These are phyloP conservation scores for Debaryomyces fabryi DNA, from an alignment of 1,139 yeast genomes.

Conservation along the genomic window DNA sequence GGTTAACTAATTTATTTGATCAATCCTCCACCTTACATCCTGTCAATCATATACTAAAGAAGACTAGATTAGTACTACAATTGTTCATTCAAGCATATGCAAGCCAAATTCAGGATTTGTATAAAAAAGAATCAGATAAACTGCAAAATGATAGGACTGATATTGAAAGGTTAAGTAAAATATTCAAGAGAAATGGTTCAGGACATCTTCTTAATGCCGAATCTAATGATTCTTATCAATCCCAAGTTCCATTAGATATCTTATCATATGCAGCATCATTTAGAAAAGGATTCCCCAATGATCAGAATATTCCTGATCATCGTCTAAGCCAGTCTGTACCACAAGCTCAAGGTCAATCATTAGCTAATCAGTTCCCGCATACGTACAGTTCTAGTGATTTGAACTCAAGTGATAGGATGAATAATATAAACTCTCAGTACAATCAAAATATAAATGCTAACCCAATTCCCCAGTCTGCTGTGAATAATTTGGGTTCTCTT, in stretches of 20 bases:
- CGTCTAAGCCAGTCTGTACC: slow-evolving; percentile 2
- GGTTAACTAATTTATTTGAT: slow-evolving; percentile 43
- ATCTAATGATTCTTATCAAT: slow-evolving; percentile 14
- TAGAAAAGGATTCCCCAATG: slow-evolving; percentile 15
- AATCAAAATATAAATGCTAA: not conserved
- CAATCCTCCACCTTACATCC: slow-evolving; percentile 41
- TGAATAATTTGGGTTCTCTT: slow-evolving; percentile 1
- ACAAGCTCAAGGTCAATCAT: not conserved
- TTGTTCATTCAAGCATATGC: slow-evolving; percentile 63
- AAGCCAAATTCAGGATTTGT: slow-evolving; percentile 48
- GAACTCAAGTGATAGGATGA: not conserved
- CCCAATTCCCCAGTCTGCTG: not conserved
- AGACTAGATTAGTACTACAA: slow-evolving; percentile 56
- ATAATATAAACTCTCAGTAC: not conserved
- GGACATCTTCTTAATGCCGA: slow-evolving; percentile 16
- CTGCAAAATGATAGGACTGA: slow-evolving; percentile 19
- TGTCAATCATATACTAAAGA: slow-evolving; percentile 53
- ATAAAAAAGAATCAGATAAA: slow-evolving; percentile 22
- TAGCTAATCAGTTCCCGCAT: not conserved
- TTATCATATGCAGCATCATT: slow-evolving; percentile 41
- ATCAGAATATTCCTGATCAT: not conserved
- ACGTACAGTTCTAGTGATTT: not conserved
- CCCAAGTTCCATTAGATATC: slow-evolving; percentile 35
- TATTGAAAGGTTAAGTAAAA: slow-evolving; percentile 19
- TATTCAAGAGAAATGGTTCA: slow-evolving; percentile 12